phyloP scores from a whole-genome alignment of 495 filamentous ascomycete genomes.

The Neurospora tetraspora region DNA sequence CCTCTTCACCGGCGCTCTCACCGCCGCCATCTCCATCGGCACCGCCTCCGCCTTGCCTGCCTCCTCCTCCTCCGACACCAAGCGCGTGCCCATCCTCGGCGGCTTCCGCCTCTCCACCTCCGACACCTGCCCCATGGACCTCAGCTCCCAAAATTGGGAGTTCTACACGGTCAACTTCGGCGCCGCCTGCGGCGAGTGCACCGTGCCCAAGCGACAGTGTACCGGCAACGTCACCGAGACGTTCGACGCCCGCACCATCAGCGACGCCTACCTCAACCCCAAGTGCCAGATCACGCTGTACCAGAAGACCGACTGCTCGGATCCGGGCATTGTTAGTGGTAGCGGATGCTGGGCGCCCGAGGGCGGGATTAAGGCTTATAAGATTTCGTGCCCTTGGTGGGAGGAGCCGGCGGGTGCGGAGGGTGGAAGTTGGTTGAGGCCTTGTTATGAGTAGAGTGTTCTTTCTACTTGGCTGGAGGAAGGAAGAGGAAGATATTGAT shows the following conservation, averaged over 20 bases:
- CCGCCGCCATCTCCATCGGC: not conserved
- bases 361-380: constrained; percentile 6
- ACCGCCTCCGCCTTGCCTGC: not conserved
- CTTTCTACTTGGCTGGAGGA: not conserved
- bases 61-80: not conserved
- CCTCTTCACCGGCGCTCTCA: not conserved
- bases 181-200: not conserved
- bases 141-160: not conserved
- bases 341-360: constrained; percentile 6
- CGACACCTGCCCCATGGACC: not conserved
- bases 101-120: not conserved
- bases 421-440: not conserved
- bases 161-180: not conserved
- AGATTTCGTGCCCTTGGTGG: constrained; percentile 6
- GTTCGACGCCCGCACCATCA: not conserved
- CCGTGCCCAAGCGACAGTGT: not conserved
- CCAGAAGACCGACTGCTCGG: constrained; percentile 6
- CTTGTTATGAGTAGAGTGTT: not conserved
- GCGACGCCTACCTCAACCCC: not conserved
- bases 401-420: not conserved
- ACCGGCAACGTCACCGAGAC: not conserved
- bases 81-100: not conserved
- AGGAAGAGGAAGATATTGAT: not conserved
- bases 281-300: constrained; percentile 6
- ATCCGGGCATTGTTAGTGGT: constrained; percentile 4